Evolutionary conservation across 352 stramenopile species (phyloP), one percentile per base, ranked within the genome.

Genomic region (Discostella stelligera): DNA sequence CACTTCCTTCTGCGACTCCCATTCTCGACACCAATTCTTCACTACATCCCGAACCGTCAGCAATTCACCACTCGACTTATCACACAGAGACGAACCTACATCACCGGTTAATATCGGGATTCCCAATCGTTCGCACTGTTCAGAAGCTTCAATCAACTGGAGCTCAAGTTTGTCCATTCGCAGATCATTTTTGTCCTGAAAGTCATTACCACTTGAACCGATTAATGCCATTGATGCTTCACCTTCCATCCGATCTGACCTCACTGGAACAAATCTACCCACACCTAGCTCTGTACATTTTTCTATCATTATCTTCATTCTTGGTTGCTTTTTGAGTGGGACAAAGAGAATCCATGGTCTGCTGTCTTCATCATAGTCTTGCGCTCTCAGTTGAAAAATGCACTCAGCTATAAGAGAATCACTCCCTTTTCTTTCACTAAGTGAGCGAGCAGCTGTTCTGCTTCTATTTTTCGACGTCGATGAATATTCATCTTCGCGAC

Each of bases 51-150:
- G 48, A 18, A 77, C 27, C 23, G 39, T 72, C 70, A 62, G 82
- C 46, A 77, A 46, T 32, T 30, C 20, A 48, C 56, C 39, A 13
- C 56, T 55, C 13, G 37, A 46, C 25, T 71, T 44, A 3, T 60
- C 48, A 16, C 44, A n/a, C 41, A 18, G 30, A 68, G 46, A 48
- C 13, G 66, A 44, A 14, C 14, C 23, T 21, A 60, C 6, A 52
- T 81, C 52, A 32, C 18, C 58, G 20, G 65, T 55, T 23, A 89
- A 58, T 3, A 8, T 50, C 3, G 87, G 87, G 18, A 91, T 32
- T 39, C 21, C 82, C 52, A 92, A 74, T 78, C 87, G 73, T 83
- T 92, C 87, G 71, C 80, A 87, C 79, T 92, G 87, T 69, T 92
- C 87, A 1, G 84, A 77, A 20, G 87, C 84, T 74, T 92, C 87